phyloP scores from a whole-genome alignment of 306 rosid species.

The Casuarina cunninghamiana region DNA sequence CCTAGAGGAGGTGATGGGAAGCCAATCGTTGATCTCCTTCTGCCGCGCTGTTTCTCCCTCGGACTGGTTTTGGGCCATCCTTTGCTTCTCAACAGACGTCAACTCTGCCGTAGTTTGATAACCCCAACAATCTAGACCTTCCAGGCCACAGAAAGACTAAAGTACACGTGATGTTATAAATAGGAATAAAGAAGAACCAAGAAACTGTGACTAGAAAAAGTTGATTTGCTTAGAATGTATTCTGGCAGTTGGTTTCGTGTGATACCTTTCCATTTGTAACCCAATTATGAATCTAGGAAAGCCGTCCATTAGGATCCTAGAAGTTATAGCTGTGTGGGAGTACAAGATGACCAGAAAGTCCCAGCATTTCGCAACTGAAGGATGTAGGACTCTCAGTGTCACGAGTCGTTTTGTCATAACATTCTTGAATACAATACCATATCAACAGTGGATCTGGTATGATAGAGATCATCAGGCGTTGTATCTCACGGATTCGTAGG shows the following conservation, averaged over 20 bases:
- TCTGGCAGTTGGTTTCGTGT: neutral
- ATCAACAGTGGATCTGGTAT: neutral
- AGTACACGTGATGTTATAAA: neutral
- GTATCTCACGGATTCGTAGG: neutral
- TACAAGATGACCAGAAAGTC: neutral
- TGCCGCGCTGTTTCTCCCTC: neutral
- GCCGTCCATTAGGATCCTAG: neutral
- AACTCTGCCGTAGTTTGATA: too few relatives aligned
- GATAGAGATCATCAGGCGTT: neutral
- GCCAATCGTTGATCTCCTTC: constrained; percentile 65
- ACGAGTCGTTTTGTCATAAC: too few relatives aligned
- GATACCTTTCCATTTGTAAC: neutral
- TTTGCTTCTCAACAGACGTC: neutral
- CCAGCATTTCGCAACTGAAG: neutral
- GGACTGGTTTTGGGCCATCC: constrained; percentile 4
- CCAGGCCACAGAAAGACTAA: neutral
- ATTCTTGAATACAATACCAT: too few relatives aligned
- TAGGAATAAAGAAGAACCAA: too few relatives aligned
- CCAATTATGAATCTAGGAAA: neutral
- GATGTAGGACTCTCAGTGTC: neutral
- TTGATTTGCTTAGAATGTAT: neutral
- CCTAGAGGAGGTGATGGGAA: constrained; percentile 75
- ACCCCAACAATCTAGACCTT: neutral
- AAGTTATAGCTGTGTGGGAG: neutral
- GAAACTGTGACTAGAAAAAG: neutral